Conservation (phyloP, 371 early-diverging fungal genomes). For the Apophysomyces sp. region DNA sequence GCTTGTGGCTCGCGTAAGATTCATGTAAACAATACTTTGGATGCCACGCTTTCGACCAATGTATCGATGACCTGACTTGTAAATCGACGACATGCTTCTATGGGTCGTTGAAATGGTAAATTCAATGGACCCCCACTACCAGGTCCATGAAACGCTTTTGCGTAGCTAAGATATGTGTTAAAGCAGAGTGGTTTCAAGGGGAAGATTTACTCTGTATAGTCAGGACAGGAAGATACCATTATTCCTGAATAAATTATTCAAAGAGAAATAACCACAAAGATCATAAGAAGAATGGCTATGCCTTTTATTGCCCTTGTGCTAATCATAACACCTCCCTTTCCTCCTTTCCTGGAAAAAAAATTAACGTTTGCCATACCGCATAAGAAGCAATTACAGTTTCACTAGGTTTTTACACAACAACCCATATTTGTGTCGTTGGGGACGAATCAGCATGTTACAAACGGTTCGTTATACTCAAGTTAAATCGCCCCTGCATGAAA, state of each 20-base stretch:
- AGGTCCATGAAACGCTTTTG: slow-evolving; percentile 34
- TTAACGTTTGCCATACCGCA: not conserved
- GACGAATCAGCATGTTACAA: no score
- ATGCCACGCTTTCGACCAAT: slow-evolving; percentile 35
- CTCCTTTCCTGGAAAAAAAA: not conserved
- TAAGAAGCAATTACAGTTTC: no score
- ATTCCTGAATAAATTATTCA: no score
- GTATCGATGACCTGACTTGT: slow-evolving; percentile 37
- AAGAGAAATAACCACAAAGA: not conserved
- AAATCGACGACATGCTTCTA: slow-evolving; percentile 41
- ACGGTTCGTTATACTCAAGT: no score
- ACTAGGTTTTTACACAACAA: no score
- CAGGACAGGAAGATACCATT: slow-evolving; percentile 14
- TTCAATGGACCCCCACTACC: slow-evolving; percentile 36
- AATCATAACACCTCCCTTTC: not conserved
- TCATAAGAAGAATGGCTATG: not conserved
- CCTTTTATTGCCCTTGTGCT: not conserved
- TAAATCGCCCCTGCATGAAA: no score
- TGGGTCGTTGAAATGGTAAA: slow-evolving; percentile 44
- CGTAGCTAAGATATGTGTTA: slow-evolving; percentile 14
- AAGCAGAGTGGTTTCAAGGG: not conserved
- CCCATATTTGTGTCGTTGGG: no score
- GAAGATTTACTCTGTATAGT: slow-evolving; percentile 19
- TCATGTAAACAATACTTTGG: slow-evolving; percentile 22
- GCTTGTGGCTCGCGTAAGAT: not conserved